Evolutionary conservation across 176 grass and related monocot genomes (phyloP).

Genomic region (Aegilops sharonensis): DNA sequence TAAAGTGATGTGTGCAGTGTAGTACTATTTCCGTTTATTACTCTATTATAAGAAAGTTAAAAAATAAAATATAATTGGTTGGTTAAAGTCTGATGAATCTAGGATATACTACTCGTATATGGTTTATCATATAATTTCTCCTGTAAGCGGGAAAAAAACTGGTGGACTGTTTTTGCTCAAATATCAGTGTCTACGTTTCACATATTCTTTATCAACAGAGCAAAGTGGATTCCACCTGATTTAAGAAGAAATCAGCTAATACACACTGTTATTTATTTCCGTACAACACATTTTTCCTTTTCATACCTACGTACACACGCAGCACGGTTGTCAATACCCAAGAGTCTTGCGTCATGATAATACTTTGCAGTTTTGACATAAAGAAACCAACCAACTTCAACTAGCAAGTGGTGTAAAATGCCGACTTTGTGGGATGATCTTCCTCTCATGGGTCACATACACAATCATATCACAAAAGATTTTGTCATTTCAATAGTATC

Average conservation of each 20-base stretch:
- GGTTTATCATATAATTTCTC: background rate
- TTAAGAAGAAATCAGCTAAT: background rate
- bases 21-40: background rate
- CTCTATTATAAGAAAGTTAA: background rate
- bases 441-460: slow-evolving; percentile 16
- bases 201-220: background rate
- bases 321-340: background rate
- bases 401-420: slow-evolving; percentile 26
- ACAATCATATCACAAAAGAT: slow-evolving; percentile 35
- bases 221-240: background rate
- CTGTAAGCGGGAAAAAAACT: too few relatives aligned
- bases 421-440: slow-evolving; percentile 18
- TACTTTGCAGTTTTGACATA: slow-evolving; percentile 4
- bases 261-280: background rate
- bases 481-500: background rate
- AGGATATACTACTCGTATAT: background rate
- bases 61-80: background rate
- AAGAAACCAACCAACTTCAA: slow-evolving; percentile 32
- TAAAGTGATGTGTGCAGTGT: background rate
- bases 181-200: background rate
- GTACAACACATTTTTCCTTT: background rate
- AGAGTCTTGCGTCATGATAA: background rate
- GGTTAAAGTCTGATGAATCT: background rate
- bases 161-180: background rate
- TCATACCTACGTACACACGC: background rate